Conservation (phyloP, 768 basidiomycete genomes). For the Xerocomus spinulosus region DNA sequence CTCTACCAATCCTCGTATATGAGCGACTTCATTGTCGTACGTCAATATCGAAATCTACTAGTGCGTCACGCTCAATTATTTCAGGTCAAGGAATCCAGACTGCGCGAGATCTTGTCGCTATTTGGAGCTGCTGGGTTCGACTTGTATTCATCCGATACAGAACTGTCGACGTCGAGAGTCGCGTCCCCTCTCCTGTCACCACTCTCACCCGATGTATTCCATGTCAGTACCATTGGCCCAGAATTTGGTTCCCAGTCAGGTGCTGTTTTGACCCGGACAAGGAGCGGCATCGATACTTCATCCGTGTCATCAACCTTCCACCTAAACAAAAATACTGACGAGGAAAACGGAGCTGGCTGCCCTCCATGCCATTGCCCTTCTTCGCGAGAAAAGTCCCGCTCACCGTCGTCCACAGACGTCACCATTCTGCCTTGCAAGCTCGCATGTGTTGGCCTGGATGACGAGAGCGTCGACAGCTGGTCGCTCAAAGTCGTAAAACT, state of each 20-base stretch:
- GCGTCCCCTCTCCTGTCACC: constrained; percentile 31
- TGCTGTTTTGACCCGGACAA: constrained; percentile 47
- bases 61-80: too few relatives aligned
- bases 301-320: constrained; percentile 7
- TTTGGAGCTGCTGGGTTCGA: constrained; percentile 62
- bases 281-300: constrained; percentile 36
- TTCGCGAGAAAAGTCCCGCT: constrained; percentile 42
- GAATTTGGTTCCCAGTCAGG: constrained; percentile 34
- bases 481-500: constrained; percentile 73
- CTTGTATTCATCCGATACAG: constrained; percentile 49
- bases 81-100: constrained; percentile 63
- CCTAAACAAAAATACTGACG: constrained; percentile 3
- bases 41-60: constrained; percentile 27
- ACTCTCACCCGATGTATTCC: constrained; percentile 27
- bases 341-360: constrained; percentile 1
- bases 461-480: constrained; percentile 68
- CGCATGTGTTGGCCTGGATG: constrained; percentile 69
- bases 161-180: constrained; percentile 30
- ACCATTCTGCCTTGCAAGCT: constrained; percentile 63
- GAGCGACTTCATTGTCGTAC: constrained; percentile 78
- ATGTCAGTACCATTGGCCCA: constrained; percentile 25
- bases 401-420: constrained; percentile 56
- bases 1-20: constrained; percentile 80
- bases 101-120: constrained; percentile 59
- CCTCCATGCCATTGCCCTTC: constrained; percentile 11